Evolutionary conservation across 257 asterid species (phyloP).

Genomic region (Solanum appendiculatum): DNA sequence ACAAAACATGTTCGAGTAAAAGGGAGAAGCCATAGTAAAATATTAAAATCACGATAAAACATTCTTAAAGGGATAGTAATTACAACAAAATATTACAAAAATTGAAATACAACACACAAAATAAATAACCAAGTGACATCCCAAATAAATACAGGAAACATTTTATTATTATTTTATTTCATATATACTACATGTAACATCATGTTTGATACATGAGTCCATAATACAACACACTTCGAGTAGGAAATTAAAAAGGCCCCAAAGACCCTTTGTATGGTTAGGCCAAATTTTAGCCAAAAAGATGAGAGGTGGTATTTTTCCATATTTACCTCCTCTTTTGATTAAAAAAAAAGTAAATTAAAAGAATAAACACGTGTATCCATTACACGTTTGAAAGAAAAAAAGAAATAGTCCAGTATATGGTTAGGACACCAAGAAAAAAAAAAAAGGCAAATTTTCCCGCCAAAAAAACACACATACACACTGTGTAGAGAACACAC

Average conservation of each 20-base stretch:
- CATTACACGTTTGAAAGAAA: constrained; percentile 23
- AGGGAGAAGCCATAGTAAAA: no score
- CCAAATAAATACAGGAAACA: neutral
- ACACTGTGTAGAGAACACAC: constrained; percentile 16
- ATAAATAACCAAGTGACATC: neutral
- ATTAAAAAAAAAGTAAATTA: neutral
- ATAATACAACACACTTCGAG: constrained; percentile 38
- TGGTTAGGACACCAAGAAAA: constrained; percentile 36
- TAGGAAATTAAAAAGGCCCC: constrained; percentile 51
- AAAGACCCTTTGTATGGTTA: constrained; percentile 60
- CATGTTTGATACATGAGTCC: constrained; percentile 17
- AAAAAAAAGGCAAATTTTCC: constrained; percentile 20
- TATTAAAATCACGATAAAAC: no score
- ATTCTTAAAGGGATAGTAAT: neutral
- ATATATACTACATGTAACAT: neutral
- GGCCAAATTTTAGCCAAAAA: constrained; percentile 46
- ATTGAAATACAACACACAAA: neutral
- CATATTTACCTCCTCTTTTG: neutral
- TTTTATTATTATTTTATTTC: neutral
- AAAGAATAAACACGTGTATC: constrained; percentile 32
- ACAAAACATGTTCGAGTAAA: no score
- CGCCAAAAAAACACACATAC: constrained; percentile 69
- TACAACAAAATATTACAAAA: neutral
- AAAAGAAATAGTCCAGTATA: constrained; percentile 29
- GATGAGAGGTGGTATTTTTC: constrained; percentile 9